These are phyloP conservation scores for Cerioporus squamosus DNA, from an alignment of 1,284 basidiomycete genomes.

Conservation along the genomic window DNA sequence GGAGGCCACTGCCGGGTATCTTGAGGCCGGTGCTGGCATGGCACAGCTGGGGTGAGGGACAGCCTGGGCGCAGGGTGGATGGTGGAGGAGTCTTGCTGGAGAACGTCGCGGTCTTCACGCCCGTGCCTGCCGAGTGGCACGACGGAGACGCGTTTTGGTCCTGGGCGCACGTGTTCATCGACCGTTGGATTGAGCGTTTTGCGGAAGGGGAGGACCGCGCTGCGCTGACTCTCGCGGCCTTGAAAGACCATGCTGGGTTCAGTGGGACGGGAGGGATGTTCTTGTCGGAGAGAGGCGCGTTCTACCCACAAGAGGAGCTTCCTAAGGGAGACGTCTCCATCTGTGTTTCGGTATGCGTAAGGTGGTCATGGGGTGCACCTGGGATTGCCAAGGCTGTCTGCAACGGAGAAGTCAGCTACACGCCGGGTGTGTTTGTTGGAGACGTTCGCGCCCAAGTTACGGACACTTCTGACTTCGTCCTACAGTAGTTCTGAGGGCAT, in stretches of 20 bases:
- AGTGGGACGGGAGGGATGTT: conserved; percentile 8
- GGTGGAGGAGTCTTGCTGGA: conserved; percentile 17
- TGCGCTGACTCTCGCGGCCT: background rate
- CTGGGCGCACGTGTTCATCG: background rate
- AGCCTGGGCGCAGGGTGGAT: conserved; percentile 12
- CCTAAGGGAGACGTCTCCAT: conserved; percentile 6
- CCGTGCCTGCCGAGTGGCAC: background rate
- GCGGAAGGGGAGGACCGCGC: background rate
- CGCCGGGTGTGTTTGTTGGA: conserved; percentile 2
- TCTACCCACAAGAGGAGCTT: conserved; percentile 17
- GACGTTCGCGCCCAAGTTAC: background rate
- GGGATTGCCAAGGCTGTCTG: conserved; percentile 4
- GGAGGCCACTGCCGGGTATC: conserved; percentile 22
- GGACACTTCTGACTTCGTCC: background rate
- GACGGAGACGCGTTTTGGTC: background rate
- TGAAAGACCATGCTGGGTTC: conserved; percentile 9
- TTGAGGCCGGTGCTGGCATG: conserved; percentile 16
- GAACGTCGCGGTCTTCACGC: conserved; percentile 13
- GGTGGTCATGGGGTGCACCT: conserved; percentile 21
- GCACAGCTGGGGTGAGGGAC: conserved; percentile 14
- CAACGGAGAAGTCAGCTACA: background rate
- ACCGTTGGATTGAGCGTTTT: too few species aligned
- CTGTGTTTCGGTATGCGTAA: conserved; percentile 3
- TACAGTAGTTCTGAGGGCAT: background rate
- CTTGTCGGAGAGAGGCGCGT: conserved; percentile 12